Evolutionary conservation across 176 grass and related monocot species (phyloP), one percentile per base, ranked within the genome.

Genomic region (Microstegium vimineum): DNA sequence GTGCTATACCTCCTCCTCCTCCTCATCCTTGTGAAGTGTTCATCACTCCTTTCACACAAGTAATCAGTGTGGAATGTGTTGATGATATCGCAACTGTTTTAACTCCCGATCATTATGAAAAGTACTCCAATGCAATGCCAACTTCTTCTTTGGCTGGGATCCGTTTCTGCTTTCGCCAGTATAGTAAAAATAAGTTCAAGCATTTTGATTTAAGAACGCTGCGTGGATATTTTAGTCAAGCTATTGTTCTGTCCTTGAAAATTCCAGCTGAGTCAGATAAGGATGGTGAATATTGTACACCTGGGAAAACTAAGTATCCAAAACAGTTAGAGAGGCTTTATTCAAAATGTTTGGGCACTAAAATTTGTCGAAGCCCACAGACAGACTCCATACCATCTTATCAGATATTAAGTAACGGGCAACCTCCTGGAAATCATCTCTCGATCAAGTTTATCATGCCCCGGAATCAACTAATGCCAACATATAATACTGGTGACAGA

Each of bases 21-120:
- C 93, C 93, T 51, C 97, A 99, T 93, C 97, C 93, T 45, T 91
- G 87, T 11, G 97, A 99, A 90, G 97, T 99, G 70, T 99, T 99
- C 83, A 95, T 99, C 77, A 99, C 97, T 75, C 91, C 93, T 87
- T 99, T 86, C 75, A 90, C 93, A 64, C 97, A 99, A 89, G 97
- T 98, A 87, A 99, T 99, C 70, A 99, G 97, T 90, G 93, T 90
- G 12, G 93, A 99, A 79, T 99, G 97, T 89, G 97, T 99, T n/a
- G 97, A 99, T 87, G 97, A 90, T 73, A 78, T 92, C 42, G 93
- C 93, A 52, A 96, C 91, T 74, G 85, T 99, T 84, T 90, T 99
- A 85, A 96, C 91, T 80, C 97, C 87, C 15, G 89, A 93, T 40
- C 93, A 99, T 78, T 99, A 92, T 42, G 89, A 91, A 65, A 92